phyloP scores from a whole-genome alignment of 345 rosid genomes.

The Geranium brycei region DNA sequence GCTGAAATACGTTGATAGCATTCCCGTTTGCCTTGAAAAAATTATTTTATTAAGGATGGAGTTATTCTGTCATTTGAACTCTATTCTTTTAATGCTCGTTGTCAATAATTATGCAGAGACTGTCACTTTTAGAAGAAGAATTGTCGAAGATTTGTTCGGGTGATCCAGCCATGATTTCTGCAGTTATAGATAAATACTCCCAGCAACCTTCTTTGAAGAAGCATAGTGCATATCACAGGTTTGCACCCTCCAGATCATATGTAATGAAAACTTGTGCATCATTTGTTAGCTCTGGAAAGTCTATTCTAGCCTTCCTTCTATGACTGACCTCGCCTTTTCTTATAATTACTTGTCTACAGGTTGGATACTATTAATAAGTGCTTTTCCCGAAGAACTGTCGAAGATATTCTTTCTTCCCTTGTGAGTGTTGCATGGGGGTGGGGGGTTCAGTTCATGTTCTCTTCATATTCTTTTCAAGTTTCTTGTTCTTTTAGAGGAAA shows the following conservation, averaged over 20 bases:
- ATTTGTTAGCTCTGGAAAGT: background rate
- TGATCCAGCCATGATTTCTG: constrained; percentile 37
- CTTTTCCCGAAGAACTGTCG: constrained; percentile 58
- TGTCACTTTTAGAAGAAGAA: constrained; percentile 48
- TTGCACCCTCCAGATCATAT: background rate
- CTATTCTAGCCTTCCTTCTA: background rate
- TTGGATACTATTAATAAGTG: constrained; percentile 63
- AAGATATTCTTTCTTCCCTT: constrained; percentile 72
- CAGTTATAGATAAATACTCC: constrained; percentile 40
- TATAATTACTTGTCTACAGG: constrained; percentile 26
- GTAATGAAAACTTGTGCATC: background rate
- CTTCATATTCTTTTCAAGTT: constrained; percentile 1
- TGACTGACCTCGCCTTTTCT: background rate
- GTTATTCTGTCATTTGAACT: too few species aligned
- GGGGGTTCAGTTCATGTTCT: background rate
- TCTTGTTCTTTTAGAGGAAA: constrained; percentile 2
- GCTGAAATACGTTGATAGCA: too few species aligned
- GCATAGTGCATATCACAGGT: constrained; percentile 52
- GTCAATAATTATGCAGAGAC: constrained; percentile 30
- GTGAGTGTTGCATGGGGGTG: constrained; percentile 30
- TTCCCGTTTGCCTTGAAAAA: too few species aligned
- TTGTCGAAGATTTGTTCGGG: constrained; percentile 30
- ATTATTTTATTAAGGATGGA: too few species aligned
- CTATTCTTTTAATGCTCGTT: background rate
- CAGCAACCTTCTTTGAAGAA: constrained; percentile 45